Evolutionary conservation across 78 protist genomes (phyloP).

Genomic region (Guillardia theta): DNA sequence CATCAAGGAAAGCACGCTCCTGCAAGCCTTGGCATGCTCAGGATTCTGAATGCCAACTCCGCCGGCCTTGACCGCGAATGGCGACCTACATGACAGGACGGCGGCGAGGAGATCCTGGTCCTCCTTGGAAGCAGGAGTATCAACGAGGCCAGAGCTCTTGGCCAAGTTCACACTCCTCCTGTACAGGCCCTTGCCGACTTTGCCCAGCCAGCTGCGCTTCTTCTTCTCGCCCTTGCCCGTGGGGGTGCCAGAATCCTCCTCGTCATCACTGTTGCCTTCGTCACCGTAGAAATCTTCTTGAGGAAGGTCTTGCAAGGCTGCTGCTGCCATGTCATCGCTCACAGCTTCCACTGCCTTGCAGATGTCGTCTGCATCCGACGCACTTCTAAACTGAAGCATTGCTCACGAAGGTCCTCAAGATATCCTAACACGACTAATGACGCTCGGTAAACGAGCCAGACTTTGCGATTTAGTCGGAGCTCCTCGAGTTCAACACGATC

Average conservation of each 20-base stretch:
- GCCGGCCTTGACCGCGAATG: not conserved
- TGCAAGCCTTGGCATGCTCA: not conserved
- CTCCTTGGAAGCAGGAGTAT: not conserved
- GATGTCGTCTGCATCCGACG: not conserved
- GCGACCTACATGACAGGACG: not conserved
- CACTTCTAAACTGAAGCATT: no score
- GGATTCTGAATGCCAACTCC: not conserved
- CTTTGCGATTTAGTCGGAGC: no score
- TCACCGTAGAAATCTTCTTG: not conserved
- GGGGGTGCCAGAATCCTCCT: not conserved
- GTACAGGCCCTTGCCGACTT: not conserved
- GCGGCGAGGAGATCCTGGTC: no score
- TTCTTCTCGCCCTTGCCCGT: not conserved
- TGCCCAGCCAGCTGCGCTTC: not conserved
- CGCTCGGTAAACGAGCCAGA: no score
- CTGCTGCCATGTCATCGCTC: not conserved
- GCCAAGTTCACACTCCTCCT: not conserved
- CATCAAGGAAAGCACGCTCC: slow-evolving; percentile 16
- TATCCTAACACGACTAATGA: no score
- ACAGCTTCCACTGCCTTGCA: not conserved
- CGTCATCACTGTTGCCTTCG: not conserved
- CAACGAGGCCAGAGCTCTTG: not conserved
- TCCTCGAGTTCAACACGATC: no score
- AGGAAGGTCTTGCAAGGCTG: not conserved
- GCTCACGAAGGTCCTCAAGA: no score